Evolutionary conservation across 2,329 filamentous ascomycete species (phyloP), one percentile per base, ranked within the genome.

Genomic region (Fusarium guadeloupense): DNA sequence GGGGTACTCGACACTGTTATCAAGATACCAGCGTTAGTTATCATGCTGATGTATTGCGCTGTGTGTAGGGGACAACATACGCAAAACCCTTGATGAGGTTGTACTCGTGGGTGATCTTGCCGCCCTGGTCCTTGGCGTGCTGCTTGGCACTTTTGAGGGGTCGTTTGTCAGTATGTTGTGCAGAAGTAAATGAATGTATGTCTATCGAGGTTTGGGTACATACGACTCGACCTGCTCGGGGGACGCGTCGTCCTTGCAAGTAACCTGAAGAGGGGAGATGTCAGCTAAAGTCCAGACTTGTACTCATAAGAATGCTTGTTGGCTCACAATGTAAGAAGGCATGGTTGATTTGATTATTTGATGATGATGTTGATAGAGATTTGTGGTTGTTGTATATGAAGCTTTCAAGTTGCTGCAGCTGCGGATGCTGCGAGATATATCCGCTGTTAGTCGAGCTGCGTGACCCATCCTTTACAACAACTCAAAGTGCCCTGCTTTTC

Each of bases 31-130:
- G 21, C 19, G 16, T 57, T 23, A 33, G 44, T 35, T n/a, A 8
- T n/a, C 17, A 14, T 28, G 9, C 3, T 13, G 6, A 12, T 23
- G 19, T 26, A 38, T 7, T 12, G 10, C 14, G 19, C 16, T 12
- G 14, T 13, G 16, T 23, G 12, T 39, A 28, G 14, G 40, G 38
- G 21, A 3, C 25, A 34, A 82, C 91, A 68, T 87, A 97, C 94
- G 91, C 89, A 81, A 97, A 97, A 54, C 90, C 93, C 81, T 94
- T 96, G 84, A 97, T 93, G 69, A 97, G 78, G 59, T 80, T 89
- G 82, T 92, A 97, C 75, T 95, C 91, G 69, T 95, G 88, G 50
- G 80, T 86, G 79, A 98, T 95, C 76, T 86, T 87, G 74, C 93
- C 94, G 72, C 94, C 94, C 74, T 94, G 86, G 35, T 89, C 84